Conservation (phyloP, 2,329 filamentous ascomycete species). For the Orbilia ellipsospora region DNA sequence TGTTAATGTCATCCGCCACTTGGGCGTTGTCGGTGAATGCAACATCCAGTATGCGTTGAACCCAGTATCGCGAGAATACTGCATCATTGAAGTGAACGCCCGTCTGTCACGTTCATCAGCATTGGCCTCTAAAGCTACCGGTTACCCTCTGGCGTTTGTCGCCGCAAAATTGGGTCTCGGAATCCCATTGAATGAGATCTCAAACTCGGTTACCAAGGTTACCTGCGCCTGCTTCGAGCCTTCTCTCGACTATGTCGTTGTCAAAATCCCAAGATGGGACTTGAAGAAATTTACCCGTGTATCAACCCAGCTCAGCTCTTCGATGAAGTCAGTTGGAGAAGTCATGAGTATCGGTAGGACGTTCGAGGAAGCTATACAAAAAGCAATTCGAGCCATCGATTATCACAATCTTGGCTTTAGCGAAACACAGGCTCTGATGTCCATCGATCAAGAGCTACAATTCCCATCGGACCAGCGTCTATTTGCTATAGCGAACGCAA, state of each 20-base stretch:
- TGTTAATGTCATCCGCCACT: slow-evolving; percentile 94
- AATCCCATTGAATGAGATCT: slow-evolving; percentile 95
- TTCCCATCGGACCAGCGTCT: slow-evolving; percentile 97
- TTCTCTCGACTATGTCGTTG: slow-evolving; percentile 95
- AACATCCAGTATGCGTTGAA: slow-evolving; percentile 99
- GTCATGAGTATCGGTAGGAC: slow-evolving; percentile 98
- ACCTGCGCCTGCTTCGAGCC: slow-evolving; percentile 99
- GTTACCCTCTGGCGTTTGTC: slow-evolving; percentile 95
- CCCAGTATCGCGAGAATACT: slow-evolving; percentile 94
- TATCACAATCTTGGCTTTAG: slow-evolving; percentile 96
- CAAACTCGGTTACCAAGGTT: slow-evolving; percentile 92
- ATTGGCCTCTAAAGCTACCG: slow-evolving; percentile 94
- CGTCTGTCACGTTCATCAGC: slow-evolving; percentile 95
- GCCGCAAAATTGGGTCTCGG: slow-evolving; percentile 95
- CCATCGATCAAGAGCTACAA: slow-evolving; percentile 93
- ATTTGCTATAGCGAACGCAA: slow-evolving; percentile 97
- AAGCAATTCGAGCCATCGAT: slow-evolving; percentile 94
- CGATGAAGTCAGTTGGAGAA: slow-evolving; percentile 99
- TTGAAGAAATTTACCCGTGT: slow-evolving; percentile 98
- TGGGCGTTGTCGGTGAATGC: slow-evolving; percentile 97
- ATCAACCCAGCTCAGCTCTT: slow-evolving; percentile 93
- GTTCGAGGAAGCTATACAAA: slow-evolving; percentile 98
- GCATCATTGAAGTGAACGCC: slow-evolving; percentile 99
- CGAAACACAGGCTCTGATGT: slow-evolving; percentile 90
- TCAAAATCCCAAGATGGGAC: slow-evolving; percentile 99